phyloP scores from a whole-genome alignment of 768 basidiomycete genomes.

The Termitomyces sp. region DNA sequence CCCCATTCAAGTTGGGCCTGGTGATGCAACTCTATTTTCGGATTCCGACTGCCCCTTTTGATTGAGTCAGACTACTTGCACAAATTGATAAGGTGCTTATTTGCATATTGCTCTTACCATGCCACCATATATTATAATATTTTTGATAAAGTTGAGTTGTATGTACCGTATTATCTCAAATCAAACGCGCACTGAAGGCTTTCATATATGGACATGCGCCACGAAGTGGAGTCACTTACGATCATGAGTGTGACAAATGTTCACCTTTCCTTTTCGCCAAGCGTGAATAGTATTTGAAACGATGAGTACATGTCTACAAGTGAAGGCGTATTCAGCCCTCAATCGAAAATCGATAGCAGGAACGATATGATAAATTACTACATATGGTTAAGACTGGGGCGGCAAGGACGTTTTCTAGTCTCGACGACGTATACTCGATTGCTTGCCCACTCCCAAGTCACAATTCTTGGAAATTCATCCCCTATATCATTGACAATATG shows the following conservation, averaged over 20 bases:
- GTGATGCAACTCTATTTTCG: constrained; percentile 31
- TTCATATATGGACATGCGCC: neutral
- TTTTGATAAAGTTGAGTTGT: neutral
- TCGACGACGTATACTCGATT: too few relatives aligned
- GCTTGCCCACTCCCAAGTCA: too few relatives aligned
- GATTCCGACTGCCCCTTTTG: constrained; percentile 24
- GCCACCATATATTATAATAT: neutral
- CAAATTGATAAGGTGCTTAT: neutral
- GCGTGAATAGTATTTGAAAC: too few relatives aligned
- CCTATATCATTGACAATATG: too few relatives aligned
- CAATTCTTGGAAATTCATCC: too few relatives aligned
- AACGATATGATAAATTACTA: too few relatives aligned
- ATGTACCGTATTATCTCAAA: neutral
- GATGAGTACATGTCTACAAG: neutral
- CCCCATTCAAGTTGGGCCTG: constrained; percentile 35
- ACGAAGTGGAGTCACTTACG: neutral
- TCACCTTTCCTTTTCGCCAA: neutral
- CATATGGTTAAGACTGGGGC: too few relatives aligned
- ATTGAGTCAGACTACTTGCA: neutral
- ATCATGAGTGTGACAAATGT: neutral
- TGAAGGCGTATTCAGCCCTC: neutral
- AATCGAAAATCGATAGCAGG: too few relatives aligned
- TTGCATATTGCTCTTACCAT: neutral
- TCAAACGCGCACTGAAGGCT: neutral
- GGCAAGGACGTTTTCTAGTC: too few relatives aligned